Evolutionary conservation across 306 rosid species (phyloP).

Genomic region (Quercus variabilis): DNA sequence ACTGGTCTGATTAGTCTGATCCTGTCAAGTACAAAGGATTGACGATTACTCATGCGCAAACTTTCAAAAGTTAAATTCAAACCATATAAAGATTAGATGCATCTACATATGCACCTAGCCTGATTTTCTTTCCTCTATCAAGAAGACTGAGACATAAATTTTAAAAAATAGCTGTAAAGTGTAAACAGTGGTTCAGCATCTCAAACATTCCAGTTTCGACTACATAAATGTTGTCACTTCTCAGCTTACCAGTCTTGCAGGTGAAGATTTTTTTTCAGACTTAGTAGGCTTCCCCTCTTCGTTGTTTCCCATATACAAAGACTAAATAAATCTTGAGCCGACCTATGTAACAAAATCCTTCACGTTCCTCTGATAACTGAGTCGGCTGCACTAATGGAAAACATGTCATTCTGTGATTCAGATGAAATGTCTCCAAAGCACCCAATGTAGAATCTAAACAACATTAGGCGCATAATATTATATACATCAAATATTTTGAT

Average conservation of each 20-base stretch:
- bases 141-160: slow-evolving; percentile 6
- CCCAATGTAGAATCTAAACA: neutral
- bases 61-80: neutral
- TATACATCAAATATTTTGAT: neutral
- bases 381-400: slow-evolving; percentile 22
- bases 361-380: slow-evolving; percentile 15
- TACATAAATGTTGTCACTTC: neutral
- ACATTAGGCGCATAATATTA: neutral
- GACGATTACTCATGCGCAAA: neutral
- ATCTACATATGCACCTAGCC: neutral
- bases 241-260: slow-evolving; percentile 52
- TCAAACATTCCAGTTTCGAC: neutral
- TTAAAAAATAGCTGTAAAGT: neutral
- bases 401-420: slow-evolving; percentile 9
- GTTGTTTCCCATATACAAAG: slow-evolving; percentile 63
- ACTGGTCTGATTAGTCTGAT: slow-evolving; percentile 47
- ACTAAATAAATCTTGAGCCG: neutral
- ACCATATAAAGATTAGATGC: neutral
- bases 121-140: neutral
- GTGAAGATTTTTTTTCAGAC: slow-evolving; percentile 66
- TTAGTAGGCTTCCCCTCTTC: slow-evolving; percentile 67
- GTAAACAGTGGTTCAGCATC: neutral
- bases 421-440: neutral
- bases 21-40: slow-evolving; percentile 39
- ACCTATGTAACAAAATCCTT: slow-evolving; percentile 2